Conservation (phyloP, 352 stramenopile species). For the Phytophthora brassicae region DNA sequence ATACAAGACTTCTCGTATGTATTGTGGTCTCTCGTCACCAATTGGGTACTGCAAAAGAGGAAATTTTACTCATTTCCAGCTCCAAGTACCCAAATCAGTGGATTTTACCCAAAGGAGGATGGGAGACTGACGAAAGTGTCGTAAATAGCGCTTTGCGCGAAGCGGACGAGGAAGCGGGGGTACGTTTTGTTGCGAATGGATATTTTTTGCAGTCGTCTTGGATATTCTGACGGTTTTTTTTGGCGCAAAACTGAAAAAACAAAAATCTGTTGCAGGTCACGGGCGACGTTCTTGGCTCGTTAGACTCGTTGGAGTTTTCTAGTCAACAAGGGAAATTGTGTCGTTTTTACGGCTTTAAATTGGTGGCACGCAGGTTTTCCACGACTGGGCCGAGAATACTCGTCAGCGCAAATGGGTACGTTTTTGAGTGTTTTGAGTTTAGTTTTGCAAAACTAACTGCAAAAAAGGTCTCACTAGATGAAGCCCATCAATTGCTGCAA, state of each 20-base stretch:
- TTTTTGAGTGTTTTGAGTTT: neutral
- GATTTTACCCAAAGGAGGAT: conserved; percentile 97
- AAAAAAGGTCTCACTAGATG: conserved; percentile 35
- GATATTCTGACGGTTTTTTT: conserved; percentile 3
- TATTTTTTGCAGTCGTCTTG: conserved; percentile 8
- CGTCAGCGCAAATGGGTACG: conserved; percentile 59
- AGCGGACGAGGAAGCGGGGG: conserved; percentile 93
- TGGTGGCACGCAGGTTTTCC: conserved; percentile 43
- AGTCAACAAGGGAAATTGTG: conserved; percentile 51
- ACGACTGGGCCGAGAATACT: conserved; percentile 59
- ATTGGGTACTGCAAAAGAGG: neutral
- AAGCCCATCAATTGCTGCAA: conserved; percentile 31
- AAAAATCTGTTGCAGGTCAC: conserved; percentile 48
- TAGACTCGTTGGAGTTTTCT: conserved; percentile 51
- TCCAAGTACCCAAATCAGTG: conserved; percentile 88
- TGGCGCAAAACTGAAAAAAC: no score
- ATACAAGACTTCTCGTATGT: conserved; percentile 56
- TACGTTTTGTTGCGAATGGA: conserved; percentile 26
- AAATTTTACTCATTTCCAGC: conserved; percentile 88
- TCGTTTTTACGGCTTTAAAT: conserved; percentile 51
- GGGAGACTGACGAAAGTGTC: conserved; percentile 93
- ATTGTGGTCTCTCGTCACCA: conserved; percentile 40
- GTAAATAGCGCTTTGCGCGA: conserved; percentile 91
- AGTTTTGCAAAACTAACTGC: neutral
- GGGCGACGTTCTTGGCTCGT: conserved; percentile 36